A percentile compares a stretch with the other conserved stretches of the same genome.
These are phyloP conservation scores for Amanita polypyramis DNA, from an alignment of 768 basidiomycete genomes.

Conservation along the genomic window DNA sequence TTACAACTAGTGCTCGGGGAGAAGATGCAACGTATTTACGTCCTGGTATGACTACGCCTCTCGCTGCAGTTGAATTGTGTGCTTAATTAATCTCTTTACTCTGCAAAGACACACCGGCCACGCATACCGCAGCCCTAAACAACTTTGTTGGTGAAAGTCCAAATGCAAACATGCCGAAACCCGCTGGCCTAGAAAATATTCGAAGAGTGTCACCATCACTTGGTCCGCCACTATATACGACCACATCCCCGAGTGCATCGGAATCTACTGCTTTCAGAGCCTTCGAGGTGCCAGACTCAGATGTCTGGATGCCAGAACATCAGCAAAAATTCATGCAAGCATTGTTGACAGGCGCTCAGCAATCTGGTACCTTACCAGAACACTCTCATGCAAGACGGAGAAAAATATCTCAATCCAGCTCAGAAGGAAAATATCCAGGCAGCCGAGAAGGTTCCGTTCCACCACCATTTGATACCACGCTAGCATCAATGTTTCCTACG, in stretches of 20 bases:
- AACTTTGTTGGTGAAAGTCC: constrained; percentile 34
- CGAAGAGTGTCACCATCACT: constrained; percentile 19
- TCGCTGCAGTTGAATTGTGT: constrained; percentile 8
- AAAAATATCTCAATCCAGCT: background rate
- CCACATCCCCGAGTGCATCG: constrained; percentile 7
- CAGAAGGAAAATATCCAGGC: background rate
- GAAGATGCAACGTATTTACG: constrained; percentile 53
- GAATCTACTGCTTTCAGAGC: constrained; percentile 15
- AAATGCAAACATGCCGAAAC: constrained; percentile 24
- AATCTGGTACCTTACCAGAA: constrained; percentile 9
- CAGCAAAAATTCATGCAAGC: constrained; percentile 62
- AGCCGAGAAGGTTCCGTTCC: constrained; percentile 11
- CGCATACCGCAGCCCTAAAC: constrained; percentile 18
- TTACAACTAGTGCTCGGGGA: constrained; percentile 64
- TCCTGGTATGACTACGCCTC: constrained; percentile 29
- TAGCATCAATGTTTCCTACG: constrained; percentile 35
- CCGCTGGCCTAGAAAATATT: constrained; percentile 12
- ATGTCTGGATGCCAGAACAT: constrained; percentile 59
- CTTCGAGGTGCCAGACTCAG: constrained; percentile 29
- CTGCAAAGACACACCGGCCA: constrained; percentile 28
- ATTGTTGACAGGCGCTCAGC: constrained; percentile 30
- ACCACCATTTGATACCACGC: constrained; percentile 30
- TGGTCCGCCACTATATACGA: constrained; percentile 12
- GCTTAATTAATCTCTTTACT: background rate
- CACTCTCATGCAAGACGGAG: background rate